Evolutionary conservation across 2,329 filamentous ascomycete species (phyloP).

Genomic region (Aspergillus caelatus): DNA sequence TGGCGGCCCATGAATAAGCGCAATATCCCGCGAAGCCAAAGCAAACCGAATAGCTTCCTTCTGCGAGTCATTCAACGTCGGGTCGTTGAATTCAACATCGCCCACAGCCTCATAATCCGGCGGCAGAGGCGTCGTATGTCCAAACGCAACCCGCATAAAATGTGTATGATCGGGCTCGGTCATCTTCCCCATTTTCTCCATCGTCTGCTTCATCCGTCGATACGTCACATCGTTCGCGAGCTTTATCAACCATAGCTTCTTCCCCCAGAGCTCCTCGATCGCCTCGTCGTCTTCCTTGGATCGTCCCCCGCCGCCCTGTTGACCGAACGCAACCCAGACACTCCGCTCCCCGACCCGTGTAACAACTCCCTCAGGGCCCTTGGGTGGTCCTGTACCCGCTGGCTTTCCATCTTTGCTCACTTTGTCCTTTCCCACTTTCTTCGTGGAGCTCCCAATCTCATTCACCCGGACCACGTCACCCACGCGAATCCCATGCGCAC

Average conservation of each 20-base stretch:
- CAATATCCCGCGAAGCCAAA: slow-evolving; percentile 76
- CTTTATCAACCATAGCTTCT: slow-evolving; percentile 67
- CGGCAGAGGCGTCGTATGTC: slow-evolving; percentile 57
- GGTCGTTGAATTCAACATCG: slow-evolving; percentile 57
- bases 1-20: slow-evolving; percentile 90
- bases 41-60: slow-evolving; percentile 75
- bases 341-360: slow-evolving; percentile 46
- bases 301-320: slow-evolving; percentile 35
- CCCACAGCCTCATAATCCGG: slow-evolving; percentile 50
- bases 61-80: slow-evolving; percentile 63
- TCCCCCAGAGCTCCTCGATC: slow-evolving; percentile 55
- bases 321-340: slow-evolving; percentile 50
- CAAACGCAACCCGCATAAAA: slow-evolving; percentile 64
- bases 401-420: slow-evolving; percentile 34
- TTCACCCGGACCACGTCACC: slow-evolving; percentile 52
- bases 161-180: slow-evolving; percentile 58
- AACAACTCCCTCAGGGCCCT: slow-evolving; percentile 50
- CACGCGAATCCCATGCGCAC: slow-evolving; percentile 50
- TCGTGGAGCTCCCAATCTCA: slow-evolving; percentile 32
- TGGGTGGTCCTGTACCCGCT: slow-evolving; percentile 19
- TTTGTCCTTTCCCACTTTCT: slow-evolving; percentile 36
- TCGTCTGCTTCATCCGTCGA: slow-evolving; percentile 67
- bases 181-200: slow-evolving; percentile 61
- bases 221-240: slow-evolving; percentile 69
- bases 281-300: slow-evolving; percentile 46